Base-by-base conservation (phyloP, 2,329 filamentous ascomycete genomes). In the Cordyceps fumosorosea region DNA sequence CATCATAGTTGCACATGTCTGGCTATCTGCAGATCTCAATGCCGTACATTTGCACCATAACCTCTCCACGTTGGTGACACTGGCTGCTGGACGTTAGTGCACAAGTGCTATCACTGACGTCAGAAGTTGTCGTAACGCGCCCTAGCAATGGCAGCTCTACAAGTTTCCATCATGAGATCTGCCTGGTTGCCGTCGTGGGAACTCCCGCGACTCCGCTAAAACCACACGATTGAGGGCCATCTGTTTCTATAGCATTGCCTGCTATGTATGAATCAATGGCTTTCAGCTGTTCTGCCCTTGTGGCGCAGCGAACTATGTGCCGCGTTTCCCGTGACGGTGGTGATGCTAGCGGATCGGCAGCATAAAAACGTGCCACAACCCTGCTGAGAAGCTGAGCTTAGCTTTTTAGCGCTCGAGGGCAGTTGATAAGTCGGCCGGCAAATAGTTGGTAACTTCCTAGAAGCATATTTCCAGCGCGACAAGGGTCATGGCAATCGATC, bases 291-390 rank as follows among this genome's bases (percentile, higher is more conserved):
- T 55, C 54, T 45, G 24, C 44, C 54, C 47, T 7, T 18, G 56
- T 59, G 56, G 56, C 56, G 47, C 37, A 59, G 12, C 40, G 18
- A 20, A 42, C 56, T 34, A 59, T 44, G 47, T 59, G 56, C 56
- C 56, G 56, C n/a, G n/a, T 22, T 59, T 59, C 47, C 56, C 56
- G 56, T 59, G 47, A 22, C 22, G 47, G 16, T 24, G n/a, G 20
- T 50, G 29, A 22, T 20, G 56, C n/a, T 56, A 26, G 55, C 22
- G 29, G 55, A 56, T 56, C 44, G 55, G 44, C 55, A n/a, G 37
- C 42, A 44, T 24, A 29, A 44, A 10, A 57, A 57, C 44, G 55
- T 50, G 26, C 45, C 55, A 44, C 44, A 37, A 57, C 29, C 55
- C 20, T 55, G 52, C 20, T 55, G 37, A 12, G 10, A 55, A 55